These are phyloP conservation scores for Sicyos edulis DNA, from an alignment of 306 rosid genomes.

Conservation along the genomic window DNA sequence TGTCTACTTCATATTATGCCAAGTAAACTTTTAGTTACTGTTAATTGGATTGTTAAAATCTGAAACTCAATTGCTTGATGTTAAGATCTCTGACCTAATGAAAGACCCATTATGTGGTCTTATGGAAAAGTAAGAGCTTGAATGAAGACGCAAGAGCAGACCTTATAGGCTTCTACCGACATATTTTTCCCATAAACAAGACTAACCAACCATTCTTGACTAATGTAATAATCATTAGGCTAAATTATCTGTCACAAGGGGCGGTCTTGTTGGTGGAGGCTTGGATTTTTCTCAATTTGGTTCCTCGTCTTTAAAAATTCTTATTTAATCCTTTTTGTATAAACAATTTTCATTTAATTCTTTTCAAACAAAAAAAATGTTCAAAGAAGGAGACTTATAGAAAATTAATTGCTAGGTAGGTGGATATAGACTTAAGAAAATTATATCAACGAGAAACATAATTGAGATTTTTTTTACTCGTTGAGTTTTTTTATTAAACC, in stretches of 20 bases:
- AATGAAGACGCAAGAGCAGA: neutral
- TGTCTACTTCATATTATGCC: neutral
- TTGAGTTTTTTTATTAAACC: no score
- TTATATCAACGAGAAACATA: no score
- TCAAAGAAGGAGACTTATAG: neutral
- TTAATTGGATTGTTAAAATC: neutral
- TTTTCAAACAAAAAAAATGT: neutral
- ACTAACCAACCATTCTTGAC: neutral
- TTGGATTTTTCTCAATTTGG: neutral
- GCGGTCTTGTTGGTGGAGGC: no score
- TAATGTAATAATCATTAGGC: neutral
- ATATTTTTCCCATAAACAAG: neutral
- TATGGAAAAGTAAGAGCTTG: neutral
- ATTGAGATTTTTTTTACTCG: no score
- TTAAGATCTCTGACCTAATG: constrained; percentile 11
- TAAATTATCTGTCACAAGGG: neutral
- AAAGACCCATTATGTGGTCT: neutral
- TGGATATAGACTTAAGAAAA: no score
- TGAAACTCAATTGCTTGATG: constrained; percentile 1
- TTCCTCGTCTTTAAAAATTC: neutral
- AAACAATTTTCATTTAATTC: neutral
- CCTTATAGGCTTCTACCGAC: neutral
- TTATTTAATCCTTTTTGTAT: neutral
- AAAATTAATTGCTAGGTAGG: no score
- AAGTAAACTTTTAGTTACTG: neutral